A percentile compares a stretch with the other conserved stretches of the same genome.
phyloP scores from a whole-genome alignment of 2,329 filamentous ascomycete genomes.

The Cordyceps cicadae region DNA sequence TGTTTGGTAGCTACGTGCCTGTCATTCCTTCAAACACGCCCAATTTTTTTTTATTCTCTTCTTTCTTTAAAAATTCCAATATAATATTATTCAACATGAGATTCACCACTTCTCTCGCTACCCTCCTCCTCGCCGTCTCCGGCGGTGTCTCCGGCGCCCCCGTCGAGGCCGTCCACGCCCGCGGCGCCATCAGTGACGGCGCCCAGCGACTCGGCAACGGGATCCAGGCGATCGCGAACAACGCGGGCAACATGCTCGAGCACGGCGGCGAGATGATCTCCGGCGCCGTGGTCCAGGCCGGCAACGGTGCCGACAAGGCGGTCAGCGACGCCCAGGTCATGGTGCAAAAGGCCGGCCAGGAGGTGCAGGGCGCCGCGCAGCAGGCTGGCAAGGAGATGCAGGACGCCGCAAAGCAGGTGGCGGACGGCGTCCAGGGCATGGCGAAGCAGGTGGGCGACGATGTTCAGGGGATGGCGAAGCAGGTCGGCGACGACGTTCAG shows the following conservation, averaged over 20 bases:
- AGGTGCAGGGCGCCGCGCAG: background rate
- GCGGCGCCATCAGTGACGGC: background rate
- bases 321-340: background rate
- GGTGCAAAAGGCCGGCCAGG: background rate
- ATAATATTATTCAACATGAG: background rate
- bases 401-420: background rate
- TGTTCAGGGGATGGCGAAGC: background rate
- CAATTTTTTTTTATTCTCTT: background rate
- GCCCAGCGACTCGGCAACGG: background rate
- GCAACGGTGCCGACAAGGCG: background rate
- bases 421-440: background rate
- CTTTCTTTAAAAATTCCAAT: background rate
- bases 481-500: background rate
- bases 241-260: background rate
- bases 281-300: background rate
- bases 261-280: background rate
- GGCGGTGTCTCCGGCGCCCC: background rate
- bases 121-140: background rate
- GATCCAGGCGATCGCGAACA: background rate
- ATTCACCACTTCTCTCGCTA: background rate
- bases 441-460: background rate
- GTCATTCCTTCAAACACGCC: background rate
- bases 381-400: background rate
- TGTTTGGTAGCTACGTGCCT: too few species aligned
- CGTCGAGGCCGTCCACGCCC: background rate